Evolutionary conservation across 164 flowering plant genomes (phyloP).

Genomic region (Annona squamosa): DNA sequence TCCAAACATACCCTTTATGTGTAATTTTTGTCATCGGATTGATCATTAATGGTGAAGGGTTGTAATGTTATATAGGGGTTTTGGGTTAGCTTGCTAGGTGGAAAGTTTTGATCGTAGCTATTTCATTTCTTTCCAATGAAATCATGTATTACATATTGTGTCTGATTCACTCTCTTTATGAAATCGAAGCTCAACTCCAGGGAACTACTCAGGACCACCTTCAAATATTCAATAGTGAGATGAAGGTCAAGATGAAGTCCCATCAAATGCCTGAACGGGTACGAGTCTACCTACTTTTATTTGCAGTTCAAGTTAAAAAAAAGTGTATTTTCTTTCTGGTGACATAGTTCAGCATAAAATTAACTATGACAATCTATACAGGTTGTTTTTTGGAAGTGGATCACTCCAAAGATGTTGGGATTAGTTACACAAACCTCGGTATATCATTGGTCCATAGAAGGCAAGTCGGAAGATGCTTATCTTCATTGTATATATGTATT

Average conservation of each 20-base stretch:
- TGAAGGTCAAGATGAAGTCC: conserved; percentile 88
- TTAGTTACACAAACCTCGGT: conserved; percentile 92
- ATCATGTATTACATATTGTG: neutral
- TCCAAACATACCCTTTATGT: no score
- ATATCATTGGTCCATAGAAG: conserved; percentile 99
- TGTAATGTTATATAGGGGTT: no score
- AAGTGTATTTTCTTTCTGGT: neutral
- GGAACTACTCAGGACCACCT: conserved; percentile 97
- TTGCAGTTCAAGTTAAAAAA: neutral
- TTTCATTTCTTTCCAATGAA: no score
- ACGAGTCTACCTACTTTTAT: neutral
- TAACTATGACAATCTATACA: conserved; percentile 13
- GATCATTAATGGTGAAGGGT: no score
- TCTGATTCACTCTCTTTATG: conserved; percentile 12
- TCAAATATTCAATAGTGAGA: conserved; percentile 94
- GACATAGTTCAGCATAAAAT: neutral
- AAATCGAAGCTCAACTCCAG: conserved; percentile 80
- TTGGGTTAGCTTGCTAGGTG: no score
- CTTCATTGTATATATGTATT: neutral
- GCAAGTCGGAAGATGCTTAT: conserved; percentile 22
- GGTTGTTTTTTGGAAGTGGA: conserved; percentile 99
- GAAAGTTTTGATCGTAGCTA: no score
- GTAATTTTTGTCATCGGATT: no score
- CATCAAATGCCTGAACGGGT: conserved; percentile 99
- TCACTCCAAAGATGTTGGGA: conserved; percentile 79